Evolutionary conservation across 441 rosid species (phyloP).

Genomic region (Manihot esculenta): DNA sequence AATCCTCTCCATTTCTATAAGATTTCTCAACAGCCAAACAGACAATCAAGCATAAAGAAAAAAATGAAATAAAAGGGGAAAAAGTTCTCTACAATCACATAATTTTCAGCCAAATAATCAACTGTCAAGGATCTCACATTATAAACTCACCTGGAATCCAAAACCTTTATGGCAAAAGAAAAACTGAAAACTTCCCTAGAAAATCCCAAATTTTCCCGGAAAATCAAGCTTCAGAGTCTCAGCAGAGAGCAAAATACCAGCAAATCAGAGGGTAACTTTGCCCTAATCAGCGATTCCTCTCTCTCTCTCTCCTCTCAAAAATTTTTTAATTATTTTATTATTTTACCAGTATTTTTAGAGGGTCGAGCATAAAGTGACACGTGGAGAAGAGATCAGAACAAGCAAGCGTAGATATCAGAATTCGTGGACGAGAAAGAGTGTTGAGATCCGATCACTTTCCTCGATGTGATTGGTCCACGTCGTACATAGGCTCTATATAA

Average conservation of each 20-base stretch:
- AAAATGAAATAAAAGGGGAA: not conserved
- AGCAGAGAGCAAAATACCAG: not conserved
- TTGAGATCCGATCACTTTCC: too few relatives aligned
- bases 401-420: constrained; percentile 49
- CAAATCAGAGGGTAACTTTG: constrained; percentile 12
- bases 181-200: constrained; percentile 18
- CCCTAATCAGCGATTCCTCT: constrained; percentile 19
- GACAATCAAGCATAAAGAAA: constrained; percentile 9
- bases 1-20: not conserved
- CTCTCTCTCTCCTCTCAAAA: constrained; percentile 6
- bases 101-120: too few relatives aligned
- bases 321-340: constrained; percentile 10
- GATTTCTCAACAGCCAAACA: not conserved
- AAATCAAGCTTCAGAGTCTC: too few relatives aligned
- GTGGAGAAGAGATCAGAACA: constrained; percentile 49
- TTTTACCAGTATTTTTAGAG: constrained; percentile 16
- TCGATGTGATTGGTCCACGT: too few relatives aligned
- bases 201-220: constrained; percentile 6
- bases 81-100: too few relatives aligned
- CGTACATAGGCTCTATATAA: too few relatives aligned
- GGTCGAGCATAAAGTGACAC: constrained; percentile 40
- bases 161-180: not conserved
- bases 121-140: not conserved
- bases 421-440: too few relatives aligned
- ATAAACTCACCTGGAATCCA: constrained; percentile 38